A percentile compares a stretch with the other conserved stretches of the same genome.
phyloP scores from a whole-genome alignment of 345 rosid genomes.

The Lagerstroemia speciosa region DNA sequence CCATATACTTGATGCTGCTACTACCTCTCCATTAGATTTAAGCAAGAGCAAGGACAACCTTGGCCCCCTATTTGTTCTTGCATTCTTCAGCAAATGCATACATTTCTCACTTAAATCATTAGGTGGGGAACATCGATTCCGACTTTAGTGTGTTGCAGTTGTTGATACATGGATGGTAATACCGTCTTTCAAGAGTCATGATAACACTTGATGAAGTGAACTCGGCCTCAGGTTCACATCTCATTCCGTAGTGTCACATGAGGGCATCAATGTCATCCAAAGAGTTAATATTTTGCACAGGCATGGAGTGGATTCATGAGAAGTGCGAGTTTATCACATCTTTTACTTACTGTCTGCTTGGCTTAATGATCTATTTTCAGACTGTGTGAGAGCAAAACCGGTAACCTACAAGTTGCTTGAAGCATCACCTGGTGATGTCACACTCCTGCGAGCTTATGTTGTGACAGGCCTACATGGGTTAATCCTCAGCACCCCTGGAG shows the following conservation, averaged over 20 bases:
- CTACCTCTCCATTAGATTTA: no score
- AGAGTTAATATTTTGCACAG: neutral
- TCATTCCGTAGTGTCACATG: no score
- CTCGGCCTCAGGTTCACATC: neutral
- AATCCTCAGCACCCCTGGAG: constrained; percentile 69
- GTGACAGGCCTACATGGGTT: constrained; percentile 86
- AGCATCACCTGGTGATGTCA: constrained; percentile 44
- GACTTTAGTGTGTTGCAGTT: neutral
- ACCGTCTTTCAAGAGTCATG: neutral
- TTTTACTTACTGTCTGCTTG: neutral
- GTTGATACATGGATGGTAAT: neutral
- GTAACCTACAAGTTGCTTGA: constrained; percentile 66
- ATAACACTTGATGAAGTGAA: neutral
- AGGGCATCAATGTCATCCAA: neutral
- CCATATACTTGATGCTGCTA: no score
- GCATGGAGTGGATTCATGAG: no score
- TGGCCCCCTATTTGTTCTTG: no score
- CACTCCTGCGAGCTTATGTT: constrained; percentile 60
- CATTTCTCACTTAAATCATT: no score
- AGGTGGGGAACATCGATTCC: no score
- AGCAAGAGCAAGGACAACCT: no score
- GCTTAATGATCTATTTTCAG: constrained; percentile 21
- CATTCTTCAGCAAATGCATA: no score
- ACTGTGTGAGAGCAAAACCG: constrained; percentile 93
- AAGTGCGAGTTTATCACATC: neutral